Percentiles rank a stretch among this genome's conserved stretches.
These are phyloP conservation scores for Flaveria bidentis DNA, from an alignment of 129 eudicot species.

Conservation along the genomic window DNA sequence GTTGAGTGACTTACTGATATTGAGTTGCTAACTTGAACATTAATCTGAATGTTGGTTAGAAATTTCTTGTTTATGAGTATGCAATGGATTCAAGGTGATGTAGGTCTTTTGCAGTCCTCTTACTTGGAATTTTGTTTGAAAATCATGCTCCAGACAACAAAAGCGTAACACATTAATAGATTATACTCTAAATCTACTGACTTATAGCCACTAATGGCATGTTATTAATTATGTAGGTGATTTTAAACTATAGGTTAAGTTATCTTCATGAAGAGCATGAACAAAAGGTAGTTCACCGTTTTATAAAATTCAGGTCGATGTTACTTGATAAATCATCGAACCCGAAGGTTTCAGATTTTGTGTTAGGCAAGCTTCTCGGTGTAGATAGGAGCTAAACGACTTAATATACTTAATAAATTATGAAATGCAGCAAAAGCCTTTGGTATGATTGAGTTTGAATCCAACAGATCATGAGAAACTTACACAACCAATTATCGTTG, in stretches of 20 bases:
- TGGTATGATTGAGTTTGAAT: too few species aligned
- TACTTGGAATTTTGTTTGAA: conserved; percentile 69
- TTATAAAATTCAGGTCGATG: conserved; percentile 63
- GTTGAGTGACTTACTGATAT: background rate
- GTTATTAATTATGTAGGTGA: conserved; percentile 11
- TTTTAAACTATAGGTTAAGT: conserved; percentile 43
- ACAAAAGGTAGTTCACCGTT: conserved; percentile 72
- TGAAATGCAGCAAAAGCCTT: too few species aligned
- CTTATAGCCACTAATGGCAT: background rate
- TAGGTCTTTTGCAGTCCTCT: conserved; percentile 63
- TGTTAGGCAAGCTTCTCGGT: conserved; percentile 66
- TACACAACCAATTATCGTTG: too few species aligned
- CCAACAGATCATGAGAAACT: too few species aligned
- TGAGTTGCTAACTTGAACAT: background rate
- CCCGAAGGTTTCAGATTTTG: conserved; percentile 72
- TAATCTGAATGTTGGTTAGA: conserved; percentile 12
- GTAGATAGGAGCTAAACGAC: conserved; percentile 65
- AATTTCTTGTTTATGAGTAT: conserved; percentile 72
- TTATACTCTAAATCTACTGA: background rate
- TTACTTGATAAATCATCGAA: conserved; percentile 69
- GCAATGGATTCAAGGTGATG: conserved; percentile 77
- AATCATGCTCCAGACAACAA: conserved; percentile 57
- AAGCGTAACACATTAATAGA: conserved; percentile 43
- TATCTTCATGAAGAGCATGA: conserved; percentile 75
- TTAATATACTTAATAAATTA: too few species aligned